These are phyloP conservation scores for Hordeum vulgare DNA, from an alignment of 176 grass and related monocot genomes.

Conservation along the genomic window MorexV3_pseudomolecules_assembly NC_058522.1:489069125-489069624, in stretches of 20 bases:
- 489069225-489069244: neutral
- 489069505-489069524: no score
- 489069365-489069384: neutral
- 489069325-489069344: no score
- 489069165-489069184: neutral
- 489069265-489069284: no score
- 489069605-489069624: no score
- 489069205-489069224: neutral
- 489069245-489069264: neutral
- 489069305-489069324: no score
- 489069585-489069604: no score
- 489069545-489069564: neutral
- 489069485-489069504: no score
- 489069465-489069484: no score
- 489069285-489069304: no score
- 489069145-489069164: neutral
- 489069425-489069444: neutral
- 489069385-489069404: neutral
- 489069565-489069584: neutral
- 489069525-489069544: no score
- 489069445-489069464: neutral
- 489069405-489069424: neutral
- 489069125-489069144: neutral
- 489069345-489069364: no score
- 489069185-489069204: neutral